A percentile compares a stretch with the other conserved stretches of the same genome.
Conservation (phyloP, 2,329 filamentous ascomycete species). For the Trichoderma arundinaceum region DNA sequence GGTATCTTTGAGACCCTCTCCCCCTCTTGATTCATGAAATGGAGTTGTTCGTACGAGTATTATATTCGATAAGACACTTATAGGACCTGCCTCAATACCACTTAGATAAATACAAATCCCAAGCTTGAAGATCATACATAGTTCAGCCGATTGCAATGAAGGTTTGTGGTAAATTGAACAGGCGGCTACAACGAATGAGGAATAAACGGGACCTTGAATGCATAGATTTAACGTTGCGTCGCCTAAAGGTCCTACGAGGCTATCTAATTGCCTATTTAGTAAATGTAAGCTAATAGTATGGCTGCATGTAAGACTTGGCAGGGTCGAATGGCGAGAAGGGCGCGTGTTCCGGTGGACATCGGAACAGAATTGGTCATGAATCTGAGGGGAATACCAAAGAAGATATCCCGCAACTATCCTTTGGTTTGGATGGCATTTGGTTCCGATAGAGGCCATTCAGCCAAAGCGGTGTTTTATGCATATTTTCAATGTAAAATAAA, state of each 20-base stretch:
- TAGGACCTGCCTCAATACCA: too few species aligned
- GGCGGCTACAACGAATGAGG: neutral
- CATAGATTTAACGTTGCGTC: neutral
- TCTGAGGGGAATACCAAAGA: neutral
- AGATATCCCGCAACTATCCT: too few species aligned
- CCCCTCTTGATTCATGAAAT: too few species aligned
- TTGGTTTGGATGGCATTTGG: neutral
- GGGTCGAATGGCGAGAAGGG: neutral
- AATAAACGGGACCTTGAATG: neutral
- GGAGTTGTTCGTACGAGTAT: too few species aligned
- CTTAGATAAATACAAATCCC: too few species aligned
- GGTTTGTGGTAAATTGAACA: neutral
- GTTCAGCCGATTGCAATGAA: too few species aligned
- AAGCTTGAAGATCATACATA: too few species aligned
- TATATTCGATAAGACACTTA: too few species aligned
- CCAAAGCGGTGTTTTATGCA: neutral
- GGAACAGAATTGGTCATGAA: neutral
- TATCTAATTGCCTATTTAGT: neutral
- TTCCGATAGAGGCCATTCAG: neutral
- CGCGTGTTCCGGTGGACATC: neutral
- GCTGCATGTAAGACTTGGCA: slow-evolving; percentile 3
- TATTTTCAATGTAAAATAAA: neutral
- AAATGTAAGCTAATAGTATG: neutral
- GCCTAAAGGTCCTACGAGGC: neutral
- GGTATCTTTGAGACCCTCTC: too few species aligned